Percentiles rank a stretch among this genome's conserved stretches.
phyloP scores from a whole-genome alignment of 1,284 basidiomycete genomes.

The Cutaneotrichosporon curvatum region DNA sequence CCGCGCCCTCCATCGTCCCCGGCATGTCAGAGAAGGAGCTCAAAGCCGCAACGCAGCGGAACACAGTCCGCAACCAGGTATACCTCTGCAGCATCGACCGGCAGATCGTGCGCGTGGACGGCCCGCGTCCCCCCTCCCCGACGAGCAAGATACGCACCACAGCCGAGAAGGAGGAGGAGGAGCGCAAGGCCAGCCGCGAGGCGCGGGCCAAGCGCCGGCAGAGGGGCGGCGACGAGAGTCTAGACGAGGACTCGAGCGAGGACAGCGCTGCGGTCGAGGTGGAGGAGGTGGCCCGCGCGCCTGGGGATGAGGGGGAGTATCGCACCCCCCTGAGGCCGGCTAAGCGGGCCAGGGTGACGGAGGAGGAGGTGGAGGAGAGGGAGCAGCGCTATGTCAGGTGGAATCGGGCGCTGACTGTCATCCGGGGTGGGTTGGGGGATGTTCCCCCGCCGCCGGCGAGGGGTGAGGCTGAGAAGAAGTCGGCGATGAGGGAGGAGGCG shows the following conservation, averaged over 20 bases:
- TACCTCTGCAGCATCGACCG: slow-evolving; percentile 44
- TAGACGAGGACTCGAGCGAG: slow-evolving; percentile 33
- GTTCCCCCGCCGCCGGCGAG: slow-evolving; percentile 31
- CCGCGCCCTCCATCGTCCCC: slow-evolving; percentile 17
- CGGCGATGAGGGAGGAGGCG: slow-evolving; percentile 2
- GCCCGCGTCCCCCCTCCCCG: slow-evolving; percentile 68
- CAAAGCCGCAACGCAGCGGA: slow-evolving; percentile 31
- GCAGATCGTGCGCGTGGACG: slow-evolving; percentile 59
- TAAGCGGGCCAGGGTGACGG: slow-evolving; percentile 33
- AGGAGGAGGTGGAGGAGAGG: slow-evolving; percentile 17
- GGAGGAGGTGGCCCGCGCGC: slow-evolving; percentile 13
- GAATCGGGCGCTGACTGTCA: slow-evolving; percentile 57
- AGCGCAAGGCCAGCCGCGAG: slow-evolving; percentile 55
- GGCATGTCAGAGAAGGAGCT: slow-evolving; percentile 41
- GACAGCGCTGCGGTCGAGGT: slow-evolving; percentile 21
- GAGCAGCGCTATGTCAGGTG: slow-evolving; percentile 55
- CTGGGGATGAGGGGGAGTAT: slow-evolving; percentile 70
- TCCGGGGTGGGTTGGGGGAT: slow-evolving; percentile 16
- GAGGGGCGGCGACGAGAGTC: slow-evolving; percentile 47
- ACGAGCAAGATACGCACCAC: slow-evolving; percentile 64
- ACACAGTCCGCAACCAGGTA: slow-evolving; percentile 42
- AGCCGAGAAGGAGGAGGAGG: slow-evolving; percentile 63
- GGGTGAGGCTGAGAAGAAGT: slow-evolving; percentile 1
- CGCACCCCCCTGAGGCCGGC: slow-evolving; percentile 52
- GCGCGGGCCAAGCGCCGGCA: slow-evolving; percentile 62